Conservation (phyloP, 305 asterid genomes). For the Coffea humblotiana region DNA sequence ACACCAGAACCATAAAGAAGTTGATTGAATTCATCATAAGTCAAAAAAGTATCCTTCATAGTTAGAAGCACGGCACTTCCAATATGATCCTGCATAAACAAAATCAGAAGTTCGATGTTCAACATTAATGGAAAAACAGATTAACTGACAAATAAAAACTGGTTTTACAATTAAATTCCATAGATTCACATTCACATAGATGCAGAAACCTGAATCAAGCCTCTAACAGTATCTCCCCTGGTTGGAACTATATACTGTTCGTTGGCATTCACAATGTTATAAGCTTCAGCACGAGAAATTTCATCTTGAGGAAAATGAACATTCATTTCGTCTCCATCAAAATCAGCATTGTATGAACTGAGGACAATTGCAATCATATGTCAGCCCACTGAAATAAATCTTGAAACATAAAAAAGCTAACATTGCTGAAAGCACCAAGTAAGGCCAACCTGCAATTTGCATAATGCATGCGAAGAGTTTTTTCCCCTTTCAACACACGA, state of each 20-base stretch:
- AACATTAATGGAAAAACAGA: slow-evolving; percentile 12
- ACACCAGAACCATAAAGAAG: slow-evolving; percentile 92
- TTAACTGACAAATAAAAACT: slow-evolving; percentile 3
- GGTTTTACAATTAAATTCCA: neutral
- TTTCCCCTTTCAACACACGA: slow-evolving; percentile 94
- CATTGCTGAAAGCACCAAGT: neutral
- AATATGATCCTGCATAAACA: slow-evolving; percentile 77
- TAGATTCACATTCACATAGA: slow-evolving; percentile 16
- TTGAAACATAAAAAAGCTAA: slow-evolving; percentile 13
- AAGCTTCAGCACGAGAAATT: slow-evolving; percentile 99
- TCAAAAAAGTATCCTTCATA: slow-evolving; percentile 81
- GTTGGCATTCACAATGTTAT: slow-evolving; percentile 91
- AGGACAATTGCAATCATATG: slow-evolving; percentile 25
- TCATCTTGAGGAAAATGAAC: slow-evolving; percentile 99
- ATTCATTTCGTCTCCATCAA: slow-evolving; percentile 98
- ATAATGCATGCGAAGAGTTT: slow-evolving; percentile 98
- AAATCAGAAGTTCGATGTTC: neutral
- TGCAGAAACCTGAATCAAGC: slow-evolving; percentile 87
- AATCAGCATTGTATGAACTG: slow-evolving; percentile 98
- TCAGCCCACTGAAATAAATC: slow-evolving; percentile 26
- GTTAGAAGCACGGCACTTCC: slow-evolving; percentile 89
- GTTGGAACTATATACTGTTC: slow-evolving; percentile 98
- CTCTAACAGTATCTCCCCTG: slow-evolving; percentile 96
- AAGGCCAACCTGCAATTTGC: slow-evolving; percentile 95
- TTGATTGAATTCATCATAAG: slow-evolving; percentile 75